Evolutionary conservation across 169 alveolate genomes (phyloP), one percentile per base, ranked within the genome.

Genomic region (Babesia gibsoni): DNA sequence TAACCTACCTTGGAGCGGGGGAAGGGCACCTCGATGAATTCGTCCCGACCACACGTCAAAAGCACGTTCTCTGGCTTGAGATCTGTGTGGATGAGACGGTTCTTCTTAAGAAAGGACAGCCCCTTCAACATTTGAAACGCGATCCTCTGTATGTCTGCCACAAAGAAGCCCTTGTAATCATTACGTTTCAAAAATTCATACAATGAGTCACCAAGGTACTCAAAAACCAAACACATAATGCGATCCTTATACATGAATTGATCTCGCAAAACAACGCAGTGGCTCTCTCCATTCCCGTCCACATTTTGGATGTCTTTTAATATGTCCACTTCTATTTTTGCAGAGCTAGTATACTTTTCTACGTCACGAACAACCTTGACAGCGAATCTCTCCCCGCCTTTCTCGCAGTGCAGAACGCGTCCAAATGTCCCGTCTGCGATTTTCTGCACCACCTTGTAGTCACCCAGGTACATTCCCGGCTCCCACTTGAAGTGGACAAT

Each of bases 401-500:
- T 95, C 41, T 93, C 92, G 52, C 97, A 93, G 52, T 89, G 91
- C 27, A 96, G 85, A 35, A 95, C 99, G 73, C 99, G 80, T n/a
- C 99, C 99, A 79, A 97, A 97, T 9, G 99, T 96, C 22, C 99
- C 99, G 64, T 96, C 99, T 10, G 98, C 97, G 72, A 96, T 86
- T 64, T 91, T 85, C 57, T 90, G 80, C 57, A 83, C 65, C 52
- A 97, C 94, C 65, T 84, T 73, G 87, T 94, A 95, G 41, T 83
- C 90, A 57, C 82, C 87, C 33, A 93, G 63, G 25, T 65, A 8
- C 90, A 82, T 67, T 20, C 89, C 94, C 52, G 61, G 61, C 61
- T 87, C 84, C 94, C 93, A 78, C 67, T 54, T 66, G 48, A 66
- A 67, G 46, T 78, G 81, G 10, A 66, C 46, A 6, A 67, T 78